phyloP scores from a whole-genome alignment of 2,329 filamentous ascomycete genomes.

The Diaporthe eres region DNA sequence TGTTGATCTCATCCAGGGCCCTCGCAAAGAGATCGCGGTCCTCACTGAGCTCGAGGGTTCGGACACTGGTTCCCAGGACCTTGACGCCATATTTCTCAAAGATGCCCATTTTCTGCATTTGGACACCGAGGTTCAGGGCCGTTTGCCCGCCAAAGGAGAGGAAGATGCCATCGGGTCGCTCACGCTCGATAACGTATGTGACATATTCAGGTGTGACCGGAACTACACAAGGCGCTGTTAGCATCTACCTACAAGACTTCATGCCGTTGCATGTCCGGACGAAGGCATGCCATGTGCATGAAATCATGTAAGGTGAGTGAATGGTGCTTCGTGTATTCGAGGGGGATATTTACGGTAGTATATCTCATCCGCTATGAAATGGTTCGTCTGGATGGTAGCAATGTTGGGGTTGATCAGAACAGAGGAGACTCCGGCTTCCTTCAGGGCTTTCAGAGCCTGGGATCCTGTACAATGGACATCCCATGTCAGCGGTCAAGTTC shows the following conservation, averaged over 20 bases:
- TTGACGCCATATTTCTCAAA: slow-evolving; percentile 97
- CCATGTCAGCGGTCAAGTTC: slow-evolving; percentile 39
- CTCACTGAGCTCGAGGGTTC: slow-evolving; percentile 93
- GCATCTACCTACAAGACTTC: background rate
- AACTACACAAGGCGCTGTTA: slow-evolving; percentile 53
- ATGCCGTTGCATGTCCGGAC: background rate
- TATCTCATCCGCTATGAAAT: slow-evolving; percentile 95
- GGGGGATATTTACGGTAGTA: slow-evolving; percentile 75
- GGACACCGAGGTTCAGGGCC: slow-evolving; percentile 93
- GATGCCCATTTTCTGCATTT: slow-evolving; percentile 96
- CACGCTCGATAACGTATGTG: slow-evolving; percentile 95
- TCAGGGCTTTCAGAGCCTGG: slow-evolving; percentile 95
- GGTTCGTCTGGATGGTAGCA: slow-evolving; percentile 97
- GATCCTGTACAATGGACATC: slow-evolving; percentile 72
- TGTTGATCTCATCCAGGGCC: slow-evolving; percentile 96
- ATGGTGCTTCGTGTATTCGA: background rate
- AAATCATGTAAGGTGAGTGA: background rate
- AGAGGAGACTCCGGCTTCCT: slow-evolving; percentile 92
- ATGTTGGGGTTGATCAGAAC: slow-evolving; percentile 99
- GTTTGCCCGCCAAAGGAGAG: slow-evolving; percentile 98
- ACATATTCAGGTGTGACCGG: slow-evolving; percentile 98
- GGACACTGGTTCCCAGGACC: slow-evolving; percentile 94
- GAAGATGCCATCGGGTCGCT: slow-evolving; percentile 96
- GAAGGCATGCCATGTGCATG: background rate
- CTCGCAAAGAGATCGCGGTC: slow-evolving; percentile 97